A percentile compares a stretch with the other conserved stretches of the same genome.
These are phyloP conservation scores for Hypoxylon intermedium DNA, from an alignment of 495 filamentous ascomycete species.

Conservation along the genomic window DNA sequence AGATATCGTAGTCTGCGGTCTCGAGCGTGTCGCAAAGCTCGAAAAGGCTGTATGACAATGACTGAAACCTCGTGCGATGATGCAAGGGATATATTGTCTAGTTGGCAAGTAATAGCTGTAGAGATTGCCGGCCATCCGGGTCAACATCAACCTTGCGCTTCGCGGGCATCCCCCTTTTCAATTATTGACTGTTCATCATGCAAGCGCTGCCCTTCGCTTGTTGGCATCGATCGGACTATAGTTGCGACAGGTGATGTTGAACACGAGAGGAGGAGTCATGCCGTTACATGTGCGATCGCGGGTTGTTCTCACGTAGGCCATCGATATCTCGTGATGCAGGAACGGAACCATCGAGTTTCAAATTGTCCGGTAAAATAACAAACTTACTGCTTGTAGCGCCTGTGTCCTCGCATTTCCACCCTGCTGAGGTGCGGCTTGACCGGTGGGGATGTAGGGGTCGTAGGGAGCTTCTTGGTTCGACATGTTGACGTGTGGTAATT, in stretches of 20 bases:
- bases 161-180: constrained; percentile 7
- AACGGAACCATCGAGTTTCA: constrained; percentile 29
- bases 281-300: constrained; percentile 18
- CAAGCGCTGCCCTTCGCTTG: background rate
- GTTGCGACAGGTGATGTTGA: constrained; percentile 1
- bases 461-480: constrained; percentile 79
- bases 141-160: constrained; percentile 1
- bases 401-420: constrained; percentile 62
- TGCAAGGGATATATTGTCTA: background rate
- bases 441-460: constrained; percentile 88
- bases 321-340: constrained; percentile 31
- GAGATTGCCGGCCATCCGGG: background rate
- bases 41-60: background rate
- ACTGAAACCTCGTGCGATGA: background rate
- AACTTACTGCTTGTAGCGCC: constrained; percentile 81
- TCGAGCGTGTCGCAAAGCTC: constrained; percentile 1
- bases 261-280: background rate
- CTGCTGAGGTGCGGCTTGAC: constrained; percentile 52
- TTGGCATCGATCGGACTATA: background rate
- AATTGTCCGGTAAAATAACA: constrained; percentile 17
- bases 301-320: constrained; percentile 16
- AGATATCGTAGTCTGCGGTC: constrained; percentile 1
- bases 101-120: background rate
- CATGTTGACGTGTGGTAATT: constrained; percentile 58
- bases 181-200: background rate